phyloP scores from a whole-genome alignment of 805 yeast species.

The Sugiyamaella smithiae region DNA sequence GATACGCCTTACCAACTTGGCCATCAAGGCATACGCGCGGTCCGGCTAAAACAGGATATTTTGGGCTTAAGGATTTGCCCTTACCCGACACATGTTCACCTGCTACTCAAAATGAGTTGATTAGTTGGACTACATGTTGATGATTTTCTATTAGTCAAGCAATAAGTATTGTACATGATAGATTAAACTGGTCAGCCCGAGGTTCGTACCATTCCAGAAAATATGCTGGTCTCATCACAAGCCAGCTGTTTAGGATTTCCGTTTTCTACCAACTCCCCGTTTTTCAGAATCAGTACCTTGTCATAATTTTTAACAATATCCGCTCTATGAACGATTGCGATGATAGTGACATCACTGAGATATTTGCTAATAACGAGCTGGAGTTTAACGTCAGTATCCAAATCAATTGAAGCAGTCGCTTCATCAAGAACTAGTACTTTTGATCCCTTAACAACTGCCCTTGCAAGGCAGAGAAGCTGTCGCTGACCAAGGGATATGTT shows the following conservation, averaged over 20 bases:
- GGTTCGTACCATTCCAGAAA: no score
- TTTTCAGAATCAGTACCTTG: not conserved
- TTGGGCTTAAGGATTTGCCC: no score
- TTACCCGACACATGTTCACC: no score
- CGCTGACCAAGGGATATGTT: constrained; percentile 78
- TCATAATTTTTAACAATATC: not conserved
- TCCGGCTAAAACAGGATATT: no score
- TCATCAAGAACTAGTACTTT: constrained; percentile 72
- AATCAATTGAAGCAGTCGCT: constrained; percentile 75
- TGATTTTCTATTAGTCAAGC: no score
- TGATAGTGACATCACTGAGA: not conserved
- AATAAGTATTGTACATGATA: no score
- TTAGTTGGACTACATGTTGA: no score
- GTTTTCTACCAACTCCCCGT: not conserved
- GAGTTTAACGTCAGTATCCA: constrained; percentile 52
- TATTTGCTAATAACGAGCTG: not conserved
- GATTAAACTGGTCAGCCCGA: no score
- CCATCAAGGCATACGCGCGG: constrained; percentile 56
- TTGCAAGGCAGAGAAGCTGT: constrained; percentile 69
- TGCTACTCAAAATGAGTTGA: no score
- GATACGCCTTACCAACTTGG: constrained; percentile 84
- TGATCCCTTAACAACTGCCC: constrained; percentile 66
- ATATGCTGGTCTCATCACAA: no score
- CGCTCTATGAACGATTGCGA: not conserved
- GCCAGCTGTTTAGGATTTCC: not conserved